These are phyloP conservation scores for Naganishia liquefaciens DNA, from an alignment of 1,284 basidiomycete species.

Conservation along the genomic window DNA sequence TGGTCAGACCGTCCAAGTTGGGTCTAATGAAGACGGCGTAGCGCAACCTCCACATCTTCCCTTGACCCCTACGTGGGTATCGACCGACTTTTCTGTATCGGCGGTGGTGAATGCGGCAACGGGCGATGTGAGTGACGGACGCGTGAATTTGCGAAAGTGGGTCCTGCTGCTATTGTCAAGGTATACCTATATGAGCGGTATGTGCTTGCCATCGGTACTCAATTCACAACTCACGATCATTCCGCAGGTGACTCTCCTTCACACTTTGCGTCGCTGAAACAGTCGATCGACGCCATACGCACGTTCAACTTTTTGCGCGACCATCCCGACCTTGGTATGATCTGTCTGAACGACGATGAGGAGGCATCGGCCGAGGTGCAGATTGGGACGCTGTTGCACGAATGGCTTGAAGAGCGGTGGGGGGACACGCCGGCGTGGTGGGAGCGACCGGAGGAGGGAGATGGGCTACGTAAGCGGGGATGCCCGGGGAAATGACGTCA, in stretches of 20 bases:
- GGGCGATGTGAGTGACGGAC: conserved; percentile 35
- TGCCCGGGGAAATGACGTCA: conserved; percentile 11
- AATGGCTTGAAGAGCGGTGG: conserved; percentile 17
- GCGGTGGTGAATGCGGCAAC: conserved; percentile 44
- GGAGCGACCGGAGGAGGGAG: background rate
- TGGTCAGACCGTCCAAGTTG: conserved; percentile 16
- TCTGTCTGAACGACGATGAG: conserved; percentile 30
- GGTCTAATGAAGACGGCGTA: too few relatives aligned
- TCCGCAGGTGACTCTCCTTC: conserved; percentile 37
- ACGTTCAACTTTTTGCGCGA: conserved; percentile 3
- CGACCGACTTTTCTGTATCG: conserved; percentile 55
- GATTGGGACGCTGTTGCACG: conserved; percentile 6
- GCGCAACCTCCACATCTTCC: conserved; percentile 54
- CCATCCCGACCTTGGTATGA: conserved; percentile 10
- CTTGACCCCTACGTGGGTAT: conserved; percentile 53
- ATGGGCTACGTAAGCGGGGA: background rate
- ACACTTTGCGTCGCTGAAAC: conserved; percentile 38
- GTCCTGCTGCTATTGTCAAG: conserved; percentile 55
- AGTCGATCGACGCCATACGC: background rate
- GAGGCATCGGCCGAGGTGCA: background rate
- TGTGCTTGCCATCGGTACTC: background rate
- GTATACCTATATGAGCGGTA: conserved; percentile 52
- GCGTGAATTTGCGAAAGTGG: conserved; percentile 53
- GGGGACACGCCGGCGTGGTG: conserved; percentile 4
- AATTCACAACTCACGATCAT: background rate